Base-by-base conservation (phyloP, 345 rosid species). In the Euclidium syriacum region DNA sequence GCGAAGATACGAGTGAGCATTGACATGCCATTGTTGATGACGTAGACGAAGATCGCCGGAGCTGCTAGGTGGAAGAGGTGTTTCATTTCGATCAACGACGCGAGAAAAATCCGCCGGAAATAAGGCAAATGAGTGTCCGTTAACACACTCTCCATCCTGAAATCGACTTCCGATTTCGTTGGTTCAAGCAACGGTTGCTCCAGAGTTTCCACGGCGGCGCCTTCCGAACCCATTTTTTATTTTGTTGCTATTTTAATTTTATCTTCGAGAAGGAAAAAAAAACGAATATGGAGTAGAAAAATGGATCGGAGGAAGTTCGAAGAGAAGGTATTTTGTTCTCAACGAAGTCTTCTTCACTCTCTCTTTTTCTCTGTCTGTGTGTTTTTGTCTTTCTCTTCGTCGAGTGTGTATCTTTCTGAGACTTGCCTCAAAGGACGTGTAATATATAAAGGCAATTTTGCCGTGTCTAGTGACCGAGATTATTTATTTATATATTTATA, bases 1-100 rank as follows among this genome's bases (percentile, higher is more conserved):
- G 83, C 79, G 30, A 81, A 70, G 40, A 85, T 73, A 32, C 80
- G 84, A 16, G 88, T 85, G 67, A 86, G 72, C 78, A 81, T 79
- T 2, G 83, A 78, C 50, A 71, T 75, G 12, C 79, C 64, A 19
- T 73, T 80, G 62, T 80, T 82, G 62, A 85, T 68, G 57, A 85
- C 75, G 63, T 82, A 85, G 10, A 85, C 88, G 0, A 77, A 47
- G 2, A 85, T 71, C 0, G 88, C 85, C 0, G 91, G 88, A 3
- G 73, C 85, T 0, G 91, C 91, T 0, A 85, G 69, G 39, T 70
- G 56, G 39, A 75, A 79, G 3, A 82, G 81, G 18, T 34, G 50
- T 9, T 51, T 75, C 54, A 83, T 72, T 70, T 87, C 95, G 6
- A 85, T 78, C 74, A 51, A 69, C 1, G 81, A 25, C 11, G 91